Conservation (phyloP, 257 asterid genomes). For the Paraleonurus japonicus region DNA sequence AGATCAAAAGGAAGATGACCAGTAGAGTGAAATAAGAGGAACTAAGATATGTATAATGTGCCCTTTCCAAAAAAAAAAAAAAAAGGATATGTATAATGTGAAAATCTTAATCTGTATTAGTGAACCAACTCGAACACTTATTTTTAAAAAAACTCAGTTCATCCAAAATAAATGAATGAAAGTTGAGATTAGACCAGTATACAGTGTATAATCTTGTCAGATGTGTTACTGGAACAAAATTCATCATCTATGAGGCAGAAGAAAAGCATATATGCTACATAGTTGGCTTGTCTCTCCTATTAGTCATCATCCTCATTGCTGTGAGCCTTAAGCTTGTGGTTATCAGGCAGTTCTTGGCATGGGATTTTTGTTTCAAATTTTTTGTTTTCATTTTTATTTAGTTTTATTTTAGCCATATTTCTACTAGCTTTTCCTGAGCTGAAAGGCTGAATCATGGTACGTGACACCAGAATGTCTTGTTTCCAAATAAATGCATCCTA, state of each 20-base stretch:
- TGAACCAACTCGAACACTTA: not conserved
- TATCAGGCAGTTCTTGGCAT: not conserved
- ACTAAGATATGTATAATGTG: not conserved
- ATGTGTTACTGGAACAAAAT: not conserved
- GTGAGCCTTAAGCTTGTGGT: not conserved
- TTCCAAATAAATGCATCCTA: conserved; percentile 7
- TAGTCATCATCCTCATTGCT: not conserved
- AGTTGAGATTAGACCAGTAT: not conserved
- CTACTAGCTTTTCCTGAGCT: conserved; percentile 2
- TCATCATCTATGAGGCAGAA: not conserved
- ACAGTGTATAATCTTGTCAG: not conserved
- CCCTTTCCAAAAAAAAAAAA: no score
- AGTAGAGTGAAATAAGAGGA: not conserved
- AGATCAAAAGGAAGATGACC: not conserved
- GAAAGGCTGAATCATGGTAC: conserved; percentile 9
- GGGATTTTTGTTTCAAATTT: not conserved
- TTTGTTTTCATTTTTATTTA: not conserved
- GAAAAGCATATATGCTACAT: not conserved
- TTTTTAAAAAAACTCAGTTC: not conserved
- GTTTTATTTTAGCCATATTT: not conserved
- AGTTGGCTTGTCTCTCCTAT: not conserved
- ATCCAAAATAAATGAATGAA: not conserved
- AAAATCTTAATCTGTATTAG: not conserved
- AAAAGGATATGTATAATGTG: not conserved
- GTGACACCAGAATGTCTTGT: not conserved